These are phyloP conservation scores for Dendrobium officinale DNA, from an alignment of 106 monocot genomes.

Conservation along the genomic window DNA sequence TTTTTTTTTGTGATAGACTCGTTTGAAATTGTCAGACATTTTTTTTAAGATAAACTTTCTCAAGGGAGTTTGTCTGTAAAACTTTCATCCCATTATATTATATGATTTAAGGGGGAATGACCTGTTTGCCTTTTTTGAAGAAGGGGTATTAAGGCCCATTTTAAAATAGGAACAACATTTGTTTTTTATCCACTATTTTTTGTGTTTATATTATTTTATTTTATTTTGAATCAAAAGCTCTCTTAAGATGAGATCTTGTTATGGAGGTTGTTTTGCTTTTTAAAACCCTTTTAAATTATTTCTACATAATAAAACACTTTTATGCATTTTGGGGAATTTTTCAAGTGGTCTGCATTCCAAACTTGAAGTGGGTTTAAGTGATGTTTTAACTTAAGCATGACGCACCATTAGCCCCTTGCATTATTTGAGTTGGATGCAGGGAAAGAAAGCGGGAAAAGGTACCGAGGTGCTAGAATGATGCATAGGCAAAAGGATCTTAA, in stretches of 20 bases:
- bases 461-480: background rate
- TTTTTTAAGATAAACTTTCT: background rate
- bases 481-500: background rate
- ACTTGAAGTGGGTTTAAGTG: background rate
- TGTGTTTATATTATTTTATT: background rate
- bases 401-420: slow-evolving; percentile 4
- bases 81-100: background rate
- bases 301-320: background rate
- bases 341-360: background rate
- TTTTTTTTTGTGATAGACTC: background rate
- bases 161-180: no score
- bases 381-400: background rate
- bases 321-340: background rate
- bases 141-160: no score
- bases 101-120: background rate
- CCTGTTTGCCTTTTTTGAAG: background rate
- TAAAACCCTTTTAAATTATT: background rate
- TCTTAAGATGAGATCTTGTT: no score
- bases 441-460: slow-evolving; percentile 1
- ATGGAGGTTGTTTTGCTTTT: no score
- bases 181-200: background rate
- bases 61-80: background rate
- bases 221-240: background rate
- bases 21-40: background rate
- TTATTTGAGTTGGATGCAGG: slow-evolving; percentile 1